These are phyloP conservation scores for Flammula alnicola DNA, from an alignment of 1,284 basidiomycete species.

Conservation along the genomic window DNA sequence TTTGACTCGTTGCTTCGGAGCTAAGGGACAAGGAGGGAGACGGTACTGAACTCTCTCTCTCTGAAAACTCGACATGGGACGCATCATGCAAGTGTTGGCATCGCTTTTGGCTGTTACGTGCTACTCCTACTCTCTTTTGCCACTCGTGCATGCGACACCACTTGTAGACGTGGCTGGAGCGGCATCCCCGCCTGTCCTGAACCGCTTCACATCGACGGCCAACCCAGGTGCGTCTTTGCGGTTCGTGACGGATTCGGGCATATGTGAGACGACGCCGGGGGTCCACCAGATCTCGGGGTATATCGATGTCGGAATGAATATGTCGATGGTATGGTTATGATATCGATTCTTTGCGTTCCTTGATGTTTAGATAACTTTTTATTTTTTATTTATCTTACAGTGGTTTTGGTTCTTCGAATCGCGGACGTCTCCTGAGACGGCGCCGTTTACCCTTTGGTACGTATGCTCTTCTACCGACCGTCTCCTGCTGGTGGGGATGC, in stretches of 20 bases:
- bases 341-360: not conserved
- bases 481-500: conserved; percentile 13
- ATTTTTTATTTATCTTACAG: conserved; percentile 30
- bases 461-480: conserved; percentile 15
- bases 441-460: conserved; percentile 70
- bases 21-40: too few relatives aligned
- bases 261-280: conserved; percentile 74
- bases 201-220: conserved; percentile 34
- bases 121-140: too few relatives aligned
- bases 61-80: not conserved
- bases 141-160: not conserved
- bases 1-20: too few relatives aligned
- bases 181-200: conserved; percentile 5
- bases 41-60: too few relatives aligned
- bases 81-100: not conserved
- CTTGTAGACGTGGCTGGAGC: too few relatives aligned
- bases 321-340: conserved; percentile 68
- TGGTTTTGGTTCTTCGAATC: conserved; percentile 80
- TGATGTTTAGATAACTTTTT: not conserved
- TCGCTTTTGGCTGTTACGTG: not conserved
- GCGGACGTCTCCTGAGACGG: conserved; percentile 58
- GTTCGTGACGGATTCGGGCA: conserved; percentile 65
- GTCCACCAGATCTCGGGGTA: conserved; percentile 74
- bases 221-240: conserved; percentile 43
- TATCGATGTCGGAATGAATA: conserved; percentile 59